Conservation (phyloP, 345 rosid genomes). For the Aquilaria malaccensis region DNA sequence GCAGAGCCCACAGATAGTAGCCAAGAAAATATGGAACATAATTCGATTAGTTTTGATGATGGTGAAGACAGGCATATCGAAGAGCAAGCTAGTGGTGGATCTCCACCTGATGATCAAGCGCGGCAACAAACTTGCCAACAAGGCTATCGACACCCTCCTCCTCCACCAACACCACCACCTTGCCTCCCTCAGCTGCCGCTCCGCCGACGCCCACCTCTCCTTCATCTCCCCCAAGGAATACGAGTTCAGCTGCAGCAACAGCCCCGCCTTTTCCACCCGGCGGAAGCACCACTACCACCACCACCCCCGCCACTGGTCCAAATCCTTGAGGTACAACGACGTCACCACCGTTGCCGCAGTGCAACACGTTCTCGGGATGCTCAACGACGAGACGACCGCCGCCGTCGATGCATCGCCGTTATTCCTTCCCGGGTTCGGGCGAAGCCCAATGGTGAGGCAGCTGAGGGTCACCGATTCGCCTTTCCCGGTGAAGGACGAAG, state of each 20-base stretch:
- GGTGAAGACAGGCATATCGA: conserved; percentile 42
- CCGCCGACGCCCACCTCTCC: conserved; percentile 45
- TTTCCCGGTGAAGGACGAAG: conserved; percentile 51
- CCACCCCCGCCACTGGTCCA: conserved; percentile 28
- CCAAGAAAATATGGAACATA: conserved; percentile 38
- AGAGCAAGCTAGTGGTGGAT: conserved; percentile 41
- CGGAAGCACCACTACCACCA: conserved; percentile 17
- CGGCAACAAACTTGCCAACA: conserved; percentile 41
- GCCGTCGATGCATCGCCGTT: conserved; percentile 27
- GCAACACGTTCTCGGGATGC: conserved; percentile 56
- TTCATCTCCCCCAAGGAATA: conserved; percentile 65
- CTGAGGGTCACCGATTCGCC: conserved; percentile 70
- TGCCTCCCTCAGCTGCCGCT: conserved; percentile 57
- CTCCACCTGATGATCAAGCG: conserved; percentile 37
- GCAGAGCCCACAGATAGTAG: conserved; percentile 23
- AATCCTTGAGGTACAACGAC: conserved; percentile 30
- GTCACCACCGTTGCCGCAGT: conserved; percentile 44
- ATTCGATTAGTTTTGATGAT: conserved; percentile 32
- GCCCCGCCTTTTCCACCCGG: conserved; percentile 43
- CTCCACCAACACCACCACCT: conserved; percentile 29
- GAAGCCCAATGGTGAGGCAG: conserved; percentile 55
- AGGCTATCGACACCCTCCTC: conserved; percentile 38
- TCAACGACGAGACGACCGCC: conserved; percentile 29
- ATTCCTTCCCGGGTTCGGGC: conserved; percentile 48
- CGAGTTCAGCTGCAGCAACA: conserved; percentile 97